Evolutionary conservation across 2,329 filamentous ascomycete genomes (phyloP).

Genomic region (Talaromyces sp.): DNA sequence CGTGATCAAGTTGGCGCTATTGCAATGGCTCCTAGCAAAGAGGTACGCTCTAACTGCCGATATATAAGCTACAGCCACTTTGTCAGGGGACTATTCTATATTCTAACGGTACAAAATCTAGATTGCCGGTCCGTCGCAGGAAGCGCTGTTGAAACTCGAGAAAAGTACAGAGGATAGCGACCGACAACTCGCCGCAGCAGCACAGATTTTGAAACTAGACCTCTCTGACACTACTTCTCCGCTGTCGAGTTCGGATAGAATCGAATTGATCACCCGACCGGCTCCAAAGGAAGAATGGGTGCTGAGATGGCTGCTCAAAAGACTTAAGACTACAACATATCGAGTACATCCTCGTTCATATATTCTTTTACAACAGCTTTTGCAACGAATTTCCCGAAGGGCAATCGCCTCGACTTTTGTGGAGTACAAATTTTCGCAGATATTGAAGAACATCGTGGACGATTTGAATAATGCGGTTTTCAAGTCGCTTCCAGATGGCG

Average conservation of each 20-base stretch:
- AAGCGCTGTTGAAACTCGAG: constrained; percentile 45
- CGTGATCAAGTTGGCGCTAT: background rate
- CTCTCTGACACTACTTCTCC: constrained; percentile 18
- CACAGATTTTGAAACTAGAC: constrained; percentile 42
- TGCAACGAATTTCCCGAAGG: constrained; percentile 66
- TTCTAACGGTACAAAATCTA: constrained; percentile 19
- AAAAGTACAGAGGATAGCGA: constrained; percentile 39
- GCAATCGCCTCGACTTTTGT: constrained; percentile 68
- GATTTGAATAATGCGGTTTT: constrained; percentile 46
- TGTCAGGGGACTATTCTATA: background rate
- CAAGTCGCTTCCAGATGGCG: constrained; percentile 25
- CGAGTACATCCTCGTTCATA: constrained; percentile 47
- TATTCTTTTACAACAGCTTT: constrained; percentile 59
- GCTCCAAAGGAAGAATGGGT: constrained; percentile 62
- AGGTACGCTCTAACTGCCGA: background rate
- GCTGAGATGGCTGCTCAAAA: constrained; percentile 63
- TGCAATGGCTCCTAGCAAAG: constrained; percentile 14
- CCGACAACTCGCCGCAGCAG: constrained; percentile 42
- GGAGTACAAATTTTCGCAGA: constrained; percentile 63
- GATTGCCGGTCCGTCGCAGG: constrained; percentile 41
- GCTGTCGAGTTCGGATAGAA: background rate
- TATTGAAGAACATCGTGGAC: constrained; percentile 63
- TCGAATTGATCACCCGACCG: constrained; percentile 17
- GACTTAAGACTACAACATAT: constrained; percentile 48
- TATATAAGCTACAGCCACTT: no score